Evolutionary conservation across 2,329 filamentous ascomycete genomes (phyloP).

Genomic region (Diaporthe citriasiana): DNA sequence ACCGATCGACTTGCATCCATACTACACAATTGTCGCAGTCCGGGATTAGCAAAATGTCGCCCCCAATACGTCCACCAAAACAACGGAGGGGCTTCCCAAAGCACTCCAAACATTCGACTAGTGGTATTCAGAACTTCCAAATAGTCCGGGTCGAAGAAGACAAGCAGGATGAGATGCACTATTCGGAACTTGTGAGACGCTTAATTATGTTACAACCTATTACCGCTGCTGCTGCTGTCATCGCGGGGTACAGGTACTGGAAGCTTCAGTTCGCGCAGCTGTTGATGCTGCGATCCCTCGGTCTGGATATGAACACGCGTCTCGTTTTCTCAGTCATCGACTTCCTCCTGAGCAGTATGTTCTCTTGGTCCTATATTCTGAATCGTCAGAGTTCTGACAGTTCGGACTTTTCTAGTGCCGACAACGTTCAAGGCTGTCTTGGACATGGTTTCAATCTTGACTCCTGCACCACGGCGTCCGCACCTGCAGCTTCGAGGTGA

Average conservation of each 20-base stretch:
- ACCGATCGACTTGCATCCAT: background rate
- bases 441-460: constrained; percentile 8
- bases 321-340: background rate
- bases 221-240: background rate
- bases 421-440: constrained; percentile 8
- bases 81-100: background rate
- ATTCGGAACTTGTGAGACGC: background rate
- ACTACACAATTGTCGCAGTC: background rate
- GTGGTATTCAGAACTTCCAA: background rate
- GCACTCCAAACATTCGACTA: background rate
- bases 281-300: background rate
- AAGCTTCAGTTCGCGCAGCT: constrained; percentile 15
- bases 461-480: constrained; percentile 48
- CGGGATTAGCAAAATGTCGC: background rate
- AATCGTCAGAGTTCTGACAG: background rate
- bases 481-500: constrained; percentile 66
- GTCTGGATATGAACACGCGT: background rate
- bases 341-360: background rate
- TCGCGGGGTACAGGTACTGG: constrained; percentile 15
- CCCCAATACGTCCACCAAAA: background rate
- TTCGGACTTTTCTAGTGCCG: background rate
- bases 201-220: constrained; percentile 1
- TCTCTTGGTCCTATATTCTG: no score
- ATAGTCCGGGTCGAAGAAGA: constrained; percentile 14
- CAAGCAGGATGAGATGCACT: constrained; percentile 14